These are phyloP conservation scores for Clavaria fumosa DNA, from an alignment of 768 basidiomycete genomes.

Conservation along the genomic window DNA sequence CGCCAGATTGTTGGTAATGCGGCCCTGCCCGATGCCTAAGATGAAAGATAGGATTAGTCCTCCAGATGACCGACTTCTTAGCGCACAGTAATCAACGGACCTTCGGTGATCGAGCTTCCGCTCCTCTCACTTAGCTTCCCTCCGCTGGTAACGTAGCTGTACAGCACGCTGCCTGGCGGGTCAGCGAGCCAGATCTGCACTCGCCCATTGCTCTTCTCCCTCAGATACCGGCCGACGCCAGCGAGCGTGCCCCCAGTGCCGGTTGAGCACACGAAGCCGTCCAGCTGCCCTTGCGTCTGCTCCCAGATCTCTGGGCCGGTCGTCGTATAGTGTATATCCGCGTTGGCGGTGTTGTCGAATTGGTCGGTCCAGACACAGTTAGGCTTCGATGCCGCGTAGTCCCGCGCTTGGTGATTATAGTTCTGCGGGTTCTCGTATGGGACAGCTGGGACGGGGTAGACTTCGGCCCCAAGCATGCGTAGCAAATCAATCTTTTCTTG, in stretches of 20 bases:
- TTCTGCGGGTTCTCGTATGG: conserved; percentile 90
- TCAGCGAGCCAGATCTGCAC: conserved; percentile 91
- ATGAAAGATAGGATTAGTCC: conserved; percentile 1
- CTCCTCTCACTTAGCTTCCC: conserved; percentile 59
- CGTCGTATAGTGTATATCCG: conserved; percentile 69
- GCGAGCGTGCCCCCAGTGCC: conserved; percentile 96
- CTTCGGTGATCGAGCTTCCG: conserved; percentile 89
- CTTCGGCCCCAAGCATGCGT: conserved; percentile 94
- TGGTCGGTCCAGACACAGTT: conserved; percentile 97
- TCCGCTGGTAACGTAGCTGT: conserved; percentile 72
- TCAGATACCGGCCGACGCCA: conserved; percentile 70
- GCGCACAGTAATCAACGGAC: conserved; percentile 21
- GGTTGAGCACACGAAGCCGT: conserved; percentile 89
- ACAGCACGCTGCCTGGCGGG: conserved; percentile 88
- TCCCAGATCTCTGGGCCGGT: conserved; percentile 97
- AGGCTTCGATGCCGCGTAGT: conserved; percentile 53
- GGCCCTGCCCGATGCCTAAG: conserved; percentile 90
- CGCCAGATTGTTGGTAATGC: conserved; percentile 81
- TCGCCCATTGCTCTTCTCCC: conserved; percentile 64
- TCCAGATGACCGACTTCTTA: conserved; percentile 1
- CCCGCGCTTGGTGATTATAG: conserved; percentile 96
- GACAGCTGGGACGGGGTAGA: conserved; percentile 91
- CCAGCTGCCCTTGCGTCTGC: conserved; percentile 62
- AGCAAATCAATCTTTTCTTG: conserved; percentile 98
- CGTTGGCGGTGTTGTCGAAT: conserved; percentile 93